Conservation (phyloP, 23 red algal species). For the Rhodosorus marinus region DNA sequence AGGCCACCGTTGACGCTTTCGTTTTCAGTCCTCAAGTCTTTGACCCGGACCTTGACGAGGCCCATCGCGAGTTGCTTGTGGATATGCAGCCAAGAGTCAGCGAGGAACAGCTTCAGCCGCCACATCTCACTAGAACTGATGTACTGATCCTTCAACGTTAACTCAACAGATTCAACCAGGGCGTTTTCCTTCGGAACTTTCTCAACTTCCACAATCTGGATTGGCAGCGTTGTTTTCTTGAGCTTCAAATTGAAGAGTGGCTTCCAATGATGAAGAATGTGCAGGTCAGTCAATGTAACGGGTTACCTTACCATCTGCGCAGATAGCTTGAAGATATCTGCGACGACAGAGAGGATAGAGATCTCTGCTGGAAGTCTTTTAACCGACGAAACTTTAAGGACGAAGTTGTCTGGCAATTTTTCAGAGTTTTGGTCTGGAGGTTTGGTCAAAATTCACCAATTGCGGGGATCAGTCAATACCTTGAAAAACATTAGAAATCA, state of each 20-base stretch:
- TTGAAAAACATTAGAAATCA: background rate
- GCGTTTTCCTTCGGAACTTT: background rate
- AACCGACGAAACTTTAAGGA: background rate
- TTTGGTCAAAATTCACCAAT: background rate
- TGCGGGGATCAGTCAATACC: background rate
- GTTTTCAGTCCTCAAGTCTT: background rate
- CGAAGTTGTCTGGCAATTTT: background rate
- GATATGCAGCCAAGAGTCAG: slow-evolving; percentile 1
- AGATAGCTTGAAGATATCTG: background rate
- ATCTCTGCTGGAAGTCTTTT: background rate
- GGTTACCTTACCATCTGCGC: background rate
- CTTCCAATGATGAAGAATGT: background rate
- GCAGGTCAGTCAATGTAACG: background rate
- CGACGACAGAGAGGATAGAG: background rate
- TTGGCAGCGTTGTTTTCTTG: no score
- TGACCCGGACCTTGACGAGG: slow-evolving; percentile 1
- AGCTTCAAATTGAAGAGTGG: no score
- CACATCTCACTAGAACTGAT: slow-evolving; percentile 17
- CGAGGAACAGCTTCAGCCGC: slow-evolving; percentile 7
- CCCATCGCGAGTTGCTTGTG: background rate
- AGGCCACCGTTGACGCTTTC: slow-evolving; percentile 1
- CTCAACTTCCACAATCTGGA: no score
- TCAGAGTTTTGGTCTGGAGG: background rate
- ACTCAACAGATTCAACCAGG: slow-evolving; percentile 1
- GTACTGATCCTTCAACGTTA: slow-evolving; percentile 6